Evolutionary conservation across 2,329 filamentous ascomycete genomes (phyloP).

Genomic region (Calonectria hawksworthii): DNA sequence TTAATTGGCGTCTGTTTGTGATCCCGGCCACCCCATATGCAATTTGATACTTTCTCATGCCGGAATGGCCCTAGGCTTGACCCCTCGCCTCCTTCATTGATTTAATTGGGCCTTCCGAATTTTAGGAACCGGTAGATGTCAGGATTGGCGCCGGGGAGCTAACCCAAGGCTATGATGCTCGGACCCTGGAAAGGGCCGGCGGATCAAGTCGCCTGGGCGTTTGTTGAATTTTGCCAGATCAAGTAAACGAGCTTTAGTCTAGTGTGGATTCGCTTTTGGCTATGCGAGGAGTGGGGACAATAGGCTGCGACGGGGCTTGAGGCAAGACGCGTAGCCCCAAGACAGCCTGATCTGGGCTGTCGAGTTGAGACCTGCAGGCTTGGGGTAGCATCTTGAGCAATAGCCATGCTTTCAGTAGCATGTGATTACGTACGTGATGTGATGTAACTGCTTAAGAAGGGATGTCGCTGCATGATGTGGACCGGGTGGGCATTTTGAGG

Average conservation of each 20-base stretch:
- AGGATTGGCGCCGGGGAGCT: slow-evolving; percentile 25
- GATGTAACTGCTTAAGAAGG: slow-evolving; percentile 1
- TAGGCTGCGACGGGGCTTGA: neutral
- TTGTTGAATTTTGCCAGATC: neutral
- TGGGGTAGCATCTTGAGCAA: neutral
- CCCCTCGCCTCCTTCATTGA: neutral
- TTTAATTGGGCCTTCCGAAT: slow-evolving; percentile 25
- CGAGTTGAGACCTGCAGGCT: neutral
- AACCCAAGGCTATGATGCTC: neutral
- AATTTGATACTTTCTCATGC: neutral
- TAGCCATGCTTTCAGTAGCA: neutral
- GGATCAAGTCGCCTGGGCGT: neutral
- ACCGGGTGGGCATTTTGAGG: neutral
- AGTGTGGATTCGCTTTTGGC: neutral
- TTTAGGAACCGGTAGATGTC: slow-evolving; percentile 18
- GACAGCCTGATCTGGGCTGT: neutral
- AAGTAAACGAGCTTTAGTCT: neutral
- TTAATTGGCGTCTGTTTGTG: neutral
- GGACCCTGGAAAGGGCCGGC: slow-evolving; percentile 28
- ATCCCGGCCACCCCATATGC: neutral
- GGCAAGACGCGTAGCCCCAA: neutral
- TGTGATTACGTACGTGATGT: slow-evolving; percentile 7
- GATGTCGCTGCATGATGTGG: slow-evolving; percentile 8
- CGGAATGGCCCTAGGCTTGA: neutral
- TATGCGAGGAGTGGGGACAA: neutral